Evolutionary conservation across 306 rosid species (phyloP).

Genomic region (Cucurbita maxima): DNA sequence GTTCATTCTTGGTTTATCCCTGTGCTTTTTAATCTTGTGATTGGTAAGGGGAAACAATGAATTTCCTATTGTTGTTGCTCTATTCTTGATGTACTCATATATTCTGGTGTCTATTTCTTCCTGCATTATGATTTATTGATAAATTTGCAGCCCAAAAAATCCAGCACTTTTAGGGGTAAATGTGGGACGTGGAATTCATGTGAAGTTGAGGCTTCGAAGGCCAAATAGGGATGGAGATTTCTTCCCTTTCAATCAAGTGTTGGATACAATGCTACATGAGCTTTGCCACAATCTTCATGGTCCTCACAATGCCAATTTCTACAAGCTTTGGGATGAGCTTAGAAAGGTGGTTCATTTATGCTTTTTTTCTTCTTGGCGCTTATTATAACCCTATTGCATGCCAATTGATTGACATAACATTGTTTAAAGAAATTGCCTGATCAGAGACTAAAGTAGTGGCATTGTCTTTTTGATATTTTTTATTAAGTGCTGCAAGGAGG

Average conservation of each 20-base stretch:
- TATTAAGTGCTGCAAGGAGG: not conserved
- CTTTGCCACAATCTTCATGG: conserved; percentile 78
- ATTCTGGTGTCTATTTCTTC: not conserved
- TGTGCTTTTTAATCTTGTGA: not conserved
- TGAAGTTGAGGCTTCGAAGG: conserved; percentile 75
- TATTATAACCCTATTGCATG: not conserved
- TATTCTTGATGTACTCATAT: not conserved
- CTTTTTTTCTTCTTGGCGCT: not conserved
- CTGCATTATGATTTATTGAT: not conserved
- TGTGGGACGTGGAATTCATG: conserved; percentile 61
- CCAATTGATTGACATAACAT: not conserved
- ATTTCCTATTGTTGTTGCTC: not conserved
- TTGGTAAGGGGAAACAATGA: not conserved
- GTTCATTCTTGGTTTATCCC: not conserved
- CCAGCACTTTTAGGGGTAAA: conserved; percentile 63
- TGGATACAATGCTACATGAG: conserved; percentile 95
- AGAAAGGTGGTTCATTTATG: too few species aligned
- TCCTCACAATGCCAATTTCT: conserved; percentile 73
- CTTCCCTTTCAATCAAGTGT: conserved; percentile 51
- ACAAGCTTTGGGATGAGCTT: conserved; percentile 94
- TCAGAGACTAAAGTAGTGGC: not conserved
- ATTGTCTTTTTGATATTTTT: not conserved
- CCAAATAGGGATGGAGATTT: conserved; percentile 55
- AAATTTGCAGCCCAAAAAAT: conserved; percentile 51
- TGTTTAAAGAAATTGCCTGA: not conserved